A percentile compares a stretch with the other conserved stretches of the same genome.
These are phyloP conservation scores for Rhododendron kiyosumense DNA, from an alignment of 148 eudicot genomes.

Conservation along the genomic window DNA sequence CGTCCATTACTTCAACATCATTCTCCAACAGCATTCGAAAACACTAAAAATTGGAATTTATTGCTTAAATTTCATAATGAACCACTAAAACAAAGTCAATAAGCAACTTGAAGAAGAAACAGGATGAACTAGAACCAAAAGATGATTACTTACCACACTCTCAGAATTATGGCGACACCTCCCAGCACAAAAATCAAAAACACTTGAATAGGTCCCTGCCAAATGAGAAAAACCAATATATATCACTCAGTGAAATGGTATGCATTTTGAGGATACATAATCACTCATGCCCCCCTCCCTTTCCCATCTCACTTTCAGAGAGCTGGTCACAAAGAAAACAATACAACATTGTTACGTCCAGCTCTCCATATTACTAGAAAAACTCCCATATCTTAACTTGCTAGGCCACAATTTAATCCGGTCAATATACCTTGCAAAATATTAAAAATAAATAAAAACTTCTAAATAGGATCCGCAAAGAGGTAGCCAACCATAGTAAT, in stretches of 20 bases:
- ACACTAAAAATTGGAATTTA: neutral
- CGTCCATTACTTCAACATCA: neutral
- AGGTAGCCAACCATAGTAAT: neutral
- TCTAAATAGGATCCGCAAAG: neutral
- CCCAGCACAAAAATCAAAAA: slow-evolving; percentile 91
- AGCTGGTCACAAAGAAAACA: neutral
- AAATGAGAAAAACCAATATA: slow-evolving; percentile 6
- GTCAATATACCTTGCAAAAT: neutral
- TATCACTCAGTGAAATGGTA: neutral
- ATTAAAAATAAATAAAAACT: neutral
- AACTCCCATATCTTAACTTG: neutral
- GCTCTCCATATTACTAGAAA: neutral
- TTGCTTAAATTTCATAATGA: neutral
- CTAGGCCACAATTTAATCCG: neutral
- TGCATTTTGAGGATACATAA: neutral
- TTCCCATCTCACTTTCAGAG: neutral
- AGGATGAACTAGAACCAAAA: neutral
- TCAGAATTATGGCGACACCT: slow-evolving; percentile 96
- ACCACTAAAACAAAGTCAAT: slow-evolving; percentile 2
- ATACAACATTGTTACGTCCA: neutral
- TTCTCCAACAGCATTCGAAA: neutral
- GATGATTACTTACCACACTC: slow-evolving; percentile 66
- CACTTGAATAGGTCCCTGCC: slow-evolving; percentile 71
- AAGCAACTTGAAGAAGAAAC: neutral
- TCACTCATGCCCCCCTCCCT: neutral